Evolutionary conservation across 441 rosid genomes (phyloP).

Genomic region (Populus hybrid): DNA sequence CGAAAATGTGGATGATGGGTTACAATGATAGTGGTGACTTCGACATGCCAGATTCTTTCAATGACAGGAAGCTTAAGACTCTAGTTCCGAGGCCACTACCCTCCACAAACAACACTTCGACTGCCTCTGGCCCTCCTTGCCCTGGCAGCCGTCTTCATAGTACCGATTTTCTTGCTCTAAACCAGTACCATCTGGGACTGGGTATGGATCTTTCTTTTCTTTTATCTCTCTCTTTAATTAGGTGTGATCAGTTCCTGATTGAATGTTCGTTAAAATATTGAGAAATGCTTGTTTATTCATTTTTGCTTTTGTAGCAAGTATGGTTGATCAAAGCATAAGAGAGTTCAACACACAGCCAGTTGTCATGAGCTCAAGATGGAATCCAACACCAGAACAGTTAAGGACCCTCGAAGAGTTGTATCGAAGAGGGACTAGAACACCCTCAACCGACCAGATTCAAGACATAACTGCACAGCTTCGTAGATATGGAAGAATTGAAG

Average conservation of each 20-base stretch:
- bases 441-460: slow-evolving; percentile 90
- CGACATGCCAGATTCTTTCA: slow-evolving; percentile 54
- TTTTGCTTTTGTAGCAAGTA: slow-evolving; percentile 20
- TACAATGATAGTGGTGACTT: slow-evolving; percentile 65
- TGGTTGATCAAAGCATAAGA: slow-evolving; percentile 65
- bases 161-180: slow-evolving; percentile 42
- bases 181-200: slow-evolving; percentile 55
- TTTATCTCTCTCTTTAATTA: neutral
- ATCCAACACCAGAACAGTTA: slow-evolving; percentile 91
- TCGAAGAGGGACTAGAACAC: slow-evolving; percentile 76
- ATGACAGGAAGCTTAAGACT: slow-evolving; percentile 71
- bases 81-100: slow-evolving; percentile 66
- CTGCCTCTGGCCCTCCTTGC: slow-evolving; percentile 39
- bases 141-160: slow-evolving; percentile 42
- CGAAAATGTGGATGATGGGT: slow-evolving; percentile 80
- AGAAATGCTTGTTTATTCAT: neutral
- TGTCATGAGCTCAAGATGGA: slow-evolving; percentile 90
- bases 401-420: slow-evolving; percentile 83
- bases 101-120: slow-evolving; percentile 28
- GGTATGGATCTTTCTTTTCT: slow-evolving; percentile 25
- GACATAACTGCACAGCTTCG: slow-evolving; percentile 81
- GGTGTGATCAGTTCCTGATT: neutral
- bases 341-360: slow-evolving; percentile 53
- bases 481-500: slow-evolving; percentile 90
- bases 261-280: neutral